These are phyloP conservation scores for Gnomoniopsis smithogilvyi DNA, from an alignment of 2,329 filamentous ascomycete species.

Conservation along the genomic window DNA sequence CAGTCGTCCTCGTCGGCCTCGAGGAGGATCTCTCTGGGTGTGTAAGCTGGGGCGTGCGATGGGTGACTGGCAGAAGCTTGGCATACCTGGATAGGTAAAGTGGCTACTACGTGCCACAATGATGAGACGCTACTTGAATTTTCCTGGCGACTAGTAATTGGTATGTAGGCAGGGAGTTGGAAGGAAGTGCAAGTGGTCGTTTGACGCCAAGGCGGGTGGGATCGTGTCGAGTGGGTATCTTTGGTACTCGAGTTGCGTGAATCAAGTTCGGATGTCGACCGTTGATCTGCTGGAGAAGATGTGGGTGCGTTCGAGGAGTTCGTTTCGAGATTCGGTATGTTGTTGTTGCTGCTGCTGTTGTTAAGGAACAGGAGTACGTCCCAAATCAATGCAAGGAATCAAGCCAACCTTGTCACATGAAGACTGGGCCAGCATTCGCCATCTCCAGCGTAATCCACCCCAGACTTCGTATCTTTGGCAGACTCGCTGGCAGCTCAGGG, in stretches of 20 bases:
- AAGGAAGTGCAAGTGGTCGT: too few species aligned
- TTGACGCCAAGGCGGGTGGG: not conserved
- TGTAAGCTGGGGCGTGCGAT: not conserved
- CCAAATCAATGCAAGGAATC: not conserved
- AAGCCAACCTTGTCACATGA: constrained; percentile 1
- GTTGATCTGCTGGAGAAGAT: not conserved
- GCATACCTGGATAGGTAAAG: not conserved
- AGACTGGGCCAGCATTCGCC: not conserved
- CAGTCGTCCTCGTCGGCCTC: not conserved
- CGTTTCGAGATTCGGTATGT: too few species aligned
- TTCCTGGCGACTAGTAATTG: not conserved
- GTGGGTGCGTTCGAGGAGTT: too few species aligned
- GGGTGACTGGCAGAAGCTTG: not conserved
- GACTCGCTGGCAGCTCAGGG: too few species aligned
- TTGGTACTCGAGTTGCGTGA: not conserved
- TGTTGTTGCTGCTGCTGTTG: too few species aligned
- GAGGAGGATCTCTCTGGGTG: not conserved
- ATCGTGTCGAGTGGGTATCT: not conserved
- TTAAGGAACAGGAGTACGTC: not conserved
- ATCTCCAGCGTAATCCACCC: not conserved
- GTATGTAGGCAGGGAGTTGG: too few species aligned
- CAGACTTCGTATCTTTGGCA: too few species aligned
- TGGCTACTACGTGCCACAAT: not conserved
- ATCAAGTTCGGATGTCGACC: not conserved
- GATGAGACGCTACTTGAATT: not conserved